Conservation (phyloP, 208 protist species). For the Acanthamoeba castellanii region DNA sequence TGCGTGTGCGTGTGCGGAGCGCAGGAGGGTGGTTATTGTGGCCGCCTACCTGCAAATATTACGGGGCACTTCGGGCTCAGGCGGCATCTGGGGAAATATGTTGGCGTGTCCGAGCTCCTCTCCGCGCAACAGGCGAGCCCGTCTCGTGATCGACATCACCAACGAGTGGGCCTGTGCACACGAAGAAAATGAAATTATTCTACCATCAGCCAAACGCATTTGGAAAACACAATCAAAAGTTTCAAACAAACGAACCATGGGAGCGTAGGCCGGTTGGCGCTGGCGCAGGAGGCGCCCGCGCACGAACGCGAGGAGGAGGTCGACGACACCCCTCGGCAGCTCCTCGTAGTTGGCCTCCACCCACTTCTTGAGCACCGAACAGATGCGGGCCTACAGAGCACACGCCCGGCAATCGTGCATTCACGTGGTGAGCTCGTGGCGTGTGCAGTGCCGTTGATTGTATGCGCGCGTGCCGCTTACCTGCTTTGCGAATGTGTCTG, state of each 20-base stretch:
- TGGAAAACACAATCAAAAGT: neutral
- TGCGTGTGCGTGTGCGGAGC: neutral
- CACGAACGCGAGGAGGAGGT: constrained; percentile 8
- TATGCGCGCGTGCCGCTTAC: neutral
- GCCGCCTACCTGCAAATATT: constrained; percentile 30
- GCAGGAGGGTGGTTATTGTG: neutral
- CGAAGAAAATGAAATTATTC: neutral
- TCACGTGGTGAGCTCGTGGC: neutral
- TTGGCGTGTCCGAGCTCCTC: constrained; percentile 21
- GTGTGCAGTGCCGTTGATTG: neutral
- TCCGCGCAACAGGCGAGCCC: constrained; percentile 6
- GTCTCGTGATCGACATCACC: constrained; percentile 34
- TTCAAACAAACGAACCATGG: neutral
- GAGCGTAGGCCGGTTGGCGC: neutral
- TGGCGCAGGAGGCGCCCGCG: constrained; percentile 5
- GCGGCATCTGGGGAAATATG: constrained; percentile 10
- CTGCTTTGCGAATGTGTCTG: constrained; percentile 26
- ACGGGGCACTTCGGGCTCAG: constrained; percentile 28
- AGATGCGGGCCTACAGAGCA: constrained; percentile 3
- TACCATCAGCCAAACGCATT: neutral
- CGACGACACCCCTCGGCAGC: neutral
- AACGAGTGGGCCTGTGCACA: neutral
- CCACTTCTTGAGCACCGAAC: constrained; percentile 61
- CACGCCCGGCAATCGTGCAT: neutral
- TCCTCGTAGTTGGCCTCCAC: constrained; percentile 42